Base-by-base conservation (phyloP, 2,329 filamentous ascomycete species). In the Tolypocladium sp. region DNA sequence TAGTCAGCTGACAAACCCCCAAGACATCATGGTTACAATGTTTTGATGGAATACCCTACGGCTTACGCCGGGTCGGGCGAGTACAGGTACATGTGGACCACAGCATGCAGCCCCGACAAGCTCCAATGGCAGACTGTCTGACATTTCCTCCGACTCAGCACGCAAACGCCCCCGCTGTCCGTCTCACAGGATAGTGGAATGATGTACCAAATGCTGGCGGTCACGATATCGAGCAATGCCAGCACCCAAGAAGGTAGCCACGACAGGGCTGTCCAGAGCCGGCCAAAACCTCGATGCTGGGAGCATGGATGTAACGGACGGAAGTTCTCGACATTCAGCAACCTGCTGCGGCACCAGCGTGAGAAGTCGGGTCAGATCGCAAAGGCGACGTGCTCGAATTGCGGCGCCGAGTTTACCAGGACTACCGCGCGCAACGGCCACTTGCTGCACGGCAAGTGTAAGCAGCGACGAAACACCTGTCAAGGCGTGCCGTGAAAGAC, bases 321-420 rank as follows among this genome's bases (percentile, higher is more conserved):
- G 37, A 90, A 96, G 69, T 97, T 97, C 70, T 96, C 91, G 22
- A 97, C 93, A 4, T 97, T 97, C 71, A 96, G 92, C 82, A 97
- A 97, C 71, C 82, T 97, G 4, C 79, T 97, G 42, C 83, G 93
- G 63, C 93, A 97, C 72, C 92, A 97, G 74, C 85, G 93, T 51
- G 93, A 97, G 74, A 97, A 96, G 73, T 95, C 91, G 0, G 93
- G 93, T 33, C 92, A 92, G 57, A 91, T 92, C 13, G 81, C 89
- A 37, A 97, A 97, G 76, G 91, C 91, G 3, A 87, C 87, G 55
- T 97, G 93, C 70, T 92, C 91, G 22, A 89, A 92, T 70, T 97
- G 93, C 69, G 91, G 92, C 42, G 92, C 92, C 13, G 92, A 96
- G 68, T 97, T 97, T 68, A 97, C 93, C 15, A 82, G 93, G 66